phyloP scores from a whole-genome alignment of 495 filamentous ascomycete genomes.

The Penicillium robsamsonii region DNA sequence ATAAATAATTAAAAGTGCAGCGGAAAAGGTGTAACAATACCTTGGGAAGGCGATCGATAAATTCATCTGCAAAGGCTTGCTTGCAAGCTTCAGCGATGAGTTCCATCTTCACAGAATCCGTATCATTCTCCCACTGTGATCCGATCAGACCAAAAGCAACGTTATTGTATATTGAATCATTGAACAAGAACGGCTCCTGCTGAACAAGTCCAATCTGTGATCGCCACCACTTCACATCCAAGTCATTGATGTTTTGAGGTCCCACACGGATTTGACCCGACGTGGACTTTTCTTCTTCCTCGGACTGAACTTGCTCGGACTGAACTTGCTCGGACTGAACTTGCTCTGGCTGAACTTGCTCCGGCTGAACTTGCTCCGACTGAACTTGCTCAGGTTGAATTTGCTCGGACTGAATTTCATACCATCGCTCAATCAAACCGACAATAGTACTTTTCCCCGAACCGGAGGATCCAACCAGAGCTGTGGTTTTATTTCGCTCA shows the following conservation, averaged over 20 bases:
- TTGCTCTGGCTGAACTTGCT: too few relatives aligned
- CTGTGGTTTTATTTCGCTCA: constrained; percentile 48
- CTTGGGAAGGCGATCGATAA: constrained; percentile 35
- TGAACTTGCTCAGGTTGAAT: too few relatives aligned
- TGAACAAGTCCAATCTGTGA: constrained; percentile 75
- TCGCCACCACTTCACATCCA: constrained; percentile 82
- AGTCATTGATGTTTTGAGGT: constrained; percentile 44
- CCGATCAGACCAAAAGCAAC: constrained; percentile 75
- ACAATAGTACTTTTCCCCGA: constrained; percentile 68
- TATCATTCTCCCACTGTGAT: constrained; percentile 54
- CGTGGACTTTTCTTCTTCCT: constrained; percentile 57
- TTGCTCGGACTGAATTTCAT: constrained; percentile 51
- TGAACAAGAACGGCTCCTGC: constrained; percentile 53
- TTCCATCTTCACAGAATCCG: constrained; percentile 45
- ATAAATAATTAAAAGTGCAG: background rate
- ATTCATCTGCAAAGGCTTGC: constrained; percentile 53
- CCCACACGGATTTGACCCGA: constrained; percentile 27
- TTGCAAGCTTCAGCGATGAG: constrained; percentile 58
- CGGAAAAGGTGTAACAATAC: constrained; percentile 12
- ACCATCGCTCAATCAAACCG: constrained; percentile 62
- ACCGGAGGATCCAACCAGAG: constrained; percentile 58
- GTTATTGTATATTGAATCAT: constrained; percentile 74
- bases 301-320: constrained; percentile 47
- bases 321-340: too few relatives aligned
- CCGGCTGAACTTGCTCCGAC: too few relatives aligned